Evolutionary conservation across 495 filamentous ascomycete species (phyloP).

Genomic region (Tirmania nivea): DNA sequence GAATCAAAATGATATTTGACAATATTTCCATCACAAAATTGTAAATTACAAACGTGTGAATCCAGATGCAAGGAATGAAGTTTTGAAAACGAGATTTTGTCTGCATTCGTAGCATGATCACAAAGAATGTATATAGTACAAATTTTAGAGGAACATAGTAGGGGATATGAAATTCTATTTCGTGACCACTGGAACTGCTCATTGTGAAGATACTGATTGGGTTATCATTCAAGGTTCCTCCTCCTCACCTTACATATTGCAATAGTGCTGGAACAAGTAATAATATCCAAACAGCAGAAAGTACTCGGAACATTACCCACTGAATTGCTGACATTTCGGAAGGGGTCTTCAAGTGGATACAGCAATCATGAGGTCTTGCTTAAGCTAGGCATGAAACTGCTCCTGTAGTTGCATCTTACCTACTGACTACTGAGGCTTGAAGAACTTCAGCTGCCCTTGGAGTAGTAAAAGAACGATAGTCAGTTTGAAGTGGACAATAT

Average conservation of each 20-base stretch:
- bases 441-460: constrained; percentile 10
- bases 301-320: background rate
- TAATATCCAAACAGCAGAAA: background rate
- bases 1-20: background rate
- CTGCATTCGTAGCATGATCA: too few species aligned
- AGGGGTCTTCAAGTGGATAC: background rate
- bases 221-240: background rate
- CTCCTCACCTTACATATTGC: background rate
- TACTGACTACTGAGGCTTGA: constrained; percentile 1
- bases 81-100: background rate
- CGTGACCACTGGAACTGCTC: too few species aligned
- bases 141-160: too few species aligned
- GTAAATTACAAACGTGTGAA: background rate
- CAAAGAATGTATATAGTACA: too few species aligned
- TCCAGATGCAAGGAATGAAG: background rate
- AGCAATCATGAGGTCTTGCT: background rate
- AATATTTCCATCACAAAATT: background rate
- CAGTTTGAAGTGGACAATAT: background rate
- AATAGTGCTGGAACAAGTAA: background rate
- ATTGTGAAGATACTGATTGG: background rate
- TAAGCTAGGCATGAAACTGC: background rate
- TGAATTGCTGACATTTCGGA: background rate
- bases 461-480: background rate
- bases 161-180: too few species aligned
- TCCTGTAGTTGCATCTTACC: background rate